A percentile compares a stretch with the other conserved stretches of the same genome.
Conservation (phyloP, 352 stramenopile genomes). For the Pythium rishiriense region DNA sequence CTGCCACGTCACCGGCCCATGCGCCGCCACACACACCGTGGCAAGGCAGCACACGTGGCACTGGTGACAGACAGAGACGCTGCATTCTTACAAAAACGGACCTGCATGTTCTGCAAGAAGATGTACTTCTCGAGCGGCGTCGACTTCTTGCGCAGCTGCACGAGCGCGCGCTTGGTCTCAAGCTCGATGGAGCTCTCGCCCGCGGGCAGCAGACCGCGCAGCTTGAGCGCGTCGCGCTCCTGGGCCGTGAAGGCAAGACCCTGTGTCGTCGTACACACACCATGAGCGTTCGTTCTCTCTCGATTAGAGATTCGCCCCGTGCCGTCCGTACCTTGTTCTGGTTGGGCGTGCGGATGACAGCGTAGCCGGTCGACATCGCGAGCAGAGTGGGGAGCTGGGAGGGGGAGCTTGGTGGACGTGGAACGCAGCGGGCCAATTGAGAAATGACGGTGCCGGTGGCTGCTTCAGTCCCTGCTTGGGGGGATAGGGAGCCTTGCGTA, state of each 20-base stretch:
- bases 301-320: too few relatives aligned
- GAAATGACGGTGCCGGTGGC: conserved; percentile 8
- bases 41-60: background rate
- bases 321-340: conserved; percentile 93
- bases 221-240: conserved; percentile 85
- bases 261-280: conserved; percentile 12
- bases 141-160: conserved; percentile 79
- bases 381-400: too few relatives aligned
- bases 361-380: conserved; percentile 46
- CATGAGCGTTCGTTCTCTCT: background rate
- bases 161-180: conserved; percentile 88
- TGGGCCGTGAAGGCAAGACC: conserved; percentile 90
- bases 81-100: background rate
- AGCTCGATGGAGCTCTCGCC: conserved; percentile 81
- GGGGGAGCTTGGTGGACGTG: background rate
- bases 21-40: background rate
- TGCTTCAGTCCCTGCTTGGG: conserved; percentile 12
- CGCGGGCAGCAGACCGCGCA: conserved; percentile 91
- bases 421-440: conserved; percentile 8
- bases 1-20: background rate
- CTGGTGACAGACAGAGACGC: background rate
- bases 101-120: conserved; percentile 89
- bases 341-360: conserved; percentile 81
- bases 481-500: conserved; percentile 8
- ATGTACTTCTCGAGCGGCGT: conserved; percentile 94